A percentile compares a stretch with the other conserved stretches of the same genome.
Conservation (phyloP, 2,329 filamentous ascomycete species). For the Xylariaceae sp. region DNA sequence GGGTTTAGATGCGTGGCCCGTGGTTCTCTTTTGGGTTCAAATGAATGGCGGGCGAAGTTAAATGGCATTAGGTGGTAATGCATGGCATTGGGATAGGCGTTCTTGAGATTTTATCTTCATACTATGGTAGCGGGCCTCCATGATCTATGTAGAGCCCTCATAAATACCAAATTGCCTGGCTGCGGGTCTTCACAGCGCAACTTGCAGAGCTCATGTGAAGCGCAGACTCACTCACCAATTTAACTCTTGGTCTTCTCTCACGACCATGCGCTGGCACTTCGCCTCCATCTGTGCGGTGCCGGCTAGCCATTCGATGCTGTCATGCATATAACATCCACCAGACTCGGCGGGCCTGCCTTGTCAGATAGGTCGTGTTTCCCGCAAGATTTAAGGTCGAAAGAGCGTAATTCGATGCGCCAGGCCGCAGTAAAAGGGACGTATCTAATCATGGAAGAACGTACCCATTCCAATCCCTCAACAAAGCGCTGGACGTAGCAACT, state of each 20-base stretch:
- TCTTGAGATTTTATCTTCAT: slow-evolving; percentile 15
- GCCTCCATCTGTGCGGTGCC: not conserved
- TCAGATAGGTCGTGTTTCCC: not conserved
- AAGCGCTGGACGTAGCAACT: not conserved
- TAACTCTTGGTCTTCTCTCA: not conserved
- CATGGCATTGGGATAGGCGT: slow-evolving; percentile 28
- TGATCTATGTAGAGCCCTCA: not conserved
- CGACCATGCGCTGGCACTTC: not conserved
- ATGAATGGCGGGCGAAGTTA: slow-evolving; percentile 14
- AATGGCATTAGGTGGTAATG: slow-evolving; percentile 16
- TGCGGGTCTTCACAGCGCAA: not conserved
- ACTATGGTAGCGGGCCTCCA: slow-evolving; percentile 1
- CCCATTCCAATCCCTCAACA: not conserved
- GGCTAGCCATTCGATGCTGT: too few relatives aligned
- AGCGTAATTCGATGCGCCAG: not conserved
- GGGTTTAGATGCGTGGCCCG: slow-evolving; percentile 11
- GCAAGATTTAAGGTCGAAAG: not conserved
- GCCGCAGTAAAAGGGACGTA: not conserved
- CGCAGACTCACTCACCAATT: not conserved
- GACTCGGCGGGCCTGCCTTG: not conserved
- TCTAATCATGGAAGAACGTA: not conserved
- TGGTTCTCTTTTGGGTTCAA: slow-evolving; percentile 5
- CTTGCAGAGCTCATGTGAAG: not conserved
- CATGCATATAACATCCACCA: not conserved
- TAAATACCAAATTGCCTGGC: not conserved